These are phyloP conservation scores for Pseudogymnoascus sp. DNA, from an alignment of 2,329 filamentous ascomycete genomes.

Conservation along the genomic window DNA sequence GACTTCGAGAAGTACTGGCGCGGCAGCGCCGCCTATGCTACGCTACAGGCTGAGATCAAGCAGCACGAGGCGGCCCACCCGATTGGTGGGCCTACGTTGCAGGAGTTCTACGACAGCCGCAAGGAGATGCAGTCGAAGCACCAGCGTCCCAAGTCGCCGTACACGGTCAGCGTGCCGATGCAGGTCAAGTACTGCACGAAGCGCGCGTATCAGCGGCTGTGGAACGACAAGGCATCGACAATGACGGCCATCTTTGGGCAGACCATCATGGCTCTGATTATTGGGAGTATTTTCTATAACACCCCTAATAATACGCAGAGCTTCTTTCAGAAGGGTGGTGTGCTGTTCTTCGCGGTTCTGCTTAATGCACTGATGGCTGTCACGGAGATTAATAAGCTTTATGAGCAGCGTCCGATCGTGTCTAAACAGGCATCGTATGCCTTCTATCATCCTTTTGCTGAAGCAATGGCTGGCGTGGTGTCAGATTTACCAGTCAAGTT, in stretches of 20 bases:
- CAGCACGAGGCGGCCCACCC: conserved; percentile 42
- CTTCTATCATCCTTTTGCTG: conserved; percentile 43
- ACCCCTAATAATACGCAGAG: conserved; percentile 41
- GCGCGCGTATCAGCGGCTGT: conserved; percentile 68
- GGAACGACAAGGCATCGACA: conserved; percentile 36
- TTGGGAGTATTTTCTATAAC: conserved; percentile 57
- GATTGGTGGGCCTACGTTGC: conserved; percentile 27
- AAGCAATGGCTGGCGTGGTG: conserved; percentile 48
- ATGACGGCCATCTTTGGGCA: conserved; percentile 16
- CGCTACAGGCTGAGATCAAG: conserved; percentile 39
- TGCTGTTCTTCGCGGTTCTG: conserved; percentile 61
- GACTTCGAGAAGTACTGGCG: conserved; percentile 49
- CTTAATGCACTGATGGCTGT: conserved; percentile 58
- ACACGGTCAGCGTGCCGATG: conserved; percentile 67
- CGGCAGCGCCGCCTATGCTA: conserved; percentile 37
- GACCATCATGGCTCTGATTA: conserved; percentile 51
- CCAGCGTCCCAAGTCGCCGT: conserved; percentile 66
- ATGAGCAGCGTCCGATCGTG: conserved; percentile 39
- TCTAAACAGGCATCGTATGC: conserved; percentile 40
- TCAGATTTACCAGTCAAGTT: conserved; percentile 54
- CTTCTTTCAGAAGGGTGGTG: conserved; percentile 53
- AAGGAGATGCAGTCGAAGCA: conserved; percentile 37
- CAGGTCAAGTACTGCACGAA: conserved; percentile 72
- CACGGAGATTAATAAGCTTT: conserved; percentile 63
- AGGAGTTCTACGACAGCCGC: conserved; percentile 33